Conservation (phyloP, 257 asterid species). For the Jasminum sambac region DNA sequence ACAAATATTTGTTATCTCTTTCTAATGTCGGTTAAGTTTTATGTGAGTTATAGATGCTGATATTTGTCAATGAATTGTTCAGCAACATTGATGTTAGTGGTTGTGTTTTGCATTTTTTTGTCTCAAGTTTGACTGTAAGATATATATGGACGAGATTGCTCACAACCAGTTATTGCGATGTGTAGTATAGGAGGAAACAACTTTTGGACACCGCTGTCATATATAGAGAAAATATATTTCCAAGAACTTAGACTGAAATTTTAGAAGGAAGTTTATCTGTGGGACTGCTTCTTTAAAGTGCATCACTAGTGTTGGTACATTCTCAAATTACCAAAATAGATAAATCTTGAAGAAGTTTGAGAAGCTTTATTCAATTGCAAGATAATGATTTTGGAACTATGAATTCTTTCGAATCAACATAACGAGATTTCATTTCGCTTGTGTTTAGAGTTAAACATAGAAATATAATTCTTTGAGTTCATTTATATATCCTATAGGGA, state of each 20-base stretch:
- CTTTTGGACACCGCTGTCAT: not conserved
- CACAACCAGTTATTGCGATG: not conserved
- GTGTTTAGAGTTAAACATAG: not conserved
- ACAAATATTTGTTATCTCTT: not conserved
- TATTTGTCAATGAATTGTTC: not conserved
- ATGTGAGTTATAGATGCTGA: not conserved
- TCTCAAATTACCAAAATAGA: not conserved
- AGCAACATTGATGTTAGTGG: not conserved
- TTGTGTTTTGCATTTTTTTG: slow-evolving; percentile 3
- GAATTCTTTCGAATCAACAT: not conserved
- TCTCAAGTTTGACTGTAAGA: not conserved
- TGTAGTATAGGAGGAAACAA: not conserved
- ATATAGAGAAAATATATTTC: not conserved
- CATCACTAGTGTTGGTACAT: not conserved
- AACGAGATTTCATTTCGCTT: not conserved
- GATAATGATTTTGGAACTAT: not conserved
- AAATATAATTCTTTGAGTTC: slow-evolving; percentile 17
- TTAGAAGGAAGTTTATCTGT: slow-evolving; percentile 10
- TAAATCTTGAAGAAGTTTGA: not conserved
- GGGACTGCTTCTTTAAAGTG: not conserved
- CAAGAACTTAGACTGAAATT: slow-evolving; percentile 20
- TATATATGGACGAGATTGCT: not conserved
- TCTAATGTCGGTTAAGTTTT: not conserved
- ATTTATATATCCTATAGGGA: slow-evolving; percentile 56
- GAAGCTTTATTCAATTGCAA: not conserved